Evolutionary conservation across 306 rosid species (phyloP), one percentile per base, ranked within the genome.

Genomic region (Amphicarpaea edgeworthii): DNA sequence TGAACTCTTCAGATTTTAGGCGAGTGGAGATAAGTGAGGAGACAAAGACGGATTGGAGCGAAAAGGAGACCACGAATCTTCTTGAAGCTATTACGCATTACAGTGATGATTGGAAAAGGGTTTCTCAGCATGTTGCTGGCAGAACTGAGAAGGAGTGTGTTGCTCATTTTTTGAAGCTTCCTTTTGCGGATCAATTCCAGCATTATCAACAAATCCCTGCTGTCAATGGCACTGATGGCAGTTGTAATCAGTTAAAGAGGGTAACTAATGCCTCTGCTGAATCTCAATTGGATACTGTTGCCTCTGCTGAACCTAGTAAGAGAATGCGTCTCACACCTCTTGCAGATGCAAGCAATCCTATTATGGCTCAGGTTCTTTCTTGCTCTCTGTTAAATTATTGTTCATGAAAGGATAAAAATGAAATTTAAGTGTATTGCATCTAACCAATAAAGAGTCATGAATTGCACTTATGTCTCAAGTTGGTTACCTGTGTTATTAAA

Each of bases 301-400:
- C 63, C 19, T 34, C 86, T 1, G 45, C 81, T 5, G 81, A 83
- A 60, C 49, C 84, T 21, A 76, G 42, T 72, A 96, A 92, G 79
- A 83, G 90, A 79, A 78, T 88, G 85, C 81, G 93, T 15, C 90
- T 96, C n/a, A 85, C 98, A 5, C 99, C 99, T 67, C 96, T 96
- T 78, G 93, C 97, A 0, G 99, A 95, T 84, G 92, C 96, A 12
- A 95, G 99, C 88, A 95, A 95, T 77, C 99, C 99, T 63, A 92
- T 95, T 40, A 90, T 95, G 97, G 99, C 99, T 47, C 99, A 95
- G 96, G 97, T 92, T 62, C 23, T 55, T 79, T 37, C 79, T 77
- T 59, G 32, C 57, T 28, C 30, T 20, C 41, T 38, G 0, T 42
- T 28, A 9, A 46, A 32, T 58, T 41, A 3, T 16, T 5, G 55